Conservation (phyloP, 495 filamentous ascomycete genomes). For the Penicillium parvum region DNA sequence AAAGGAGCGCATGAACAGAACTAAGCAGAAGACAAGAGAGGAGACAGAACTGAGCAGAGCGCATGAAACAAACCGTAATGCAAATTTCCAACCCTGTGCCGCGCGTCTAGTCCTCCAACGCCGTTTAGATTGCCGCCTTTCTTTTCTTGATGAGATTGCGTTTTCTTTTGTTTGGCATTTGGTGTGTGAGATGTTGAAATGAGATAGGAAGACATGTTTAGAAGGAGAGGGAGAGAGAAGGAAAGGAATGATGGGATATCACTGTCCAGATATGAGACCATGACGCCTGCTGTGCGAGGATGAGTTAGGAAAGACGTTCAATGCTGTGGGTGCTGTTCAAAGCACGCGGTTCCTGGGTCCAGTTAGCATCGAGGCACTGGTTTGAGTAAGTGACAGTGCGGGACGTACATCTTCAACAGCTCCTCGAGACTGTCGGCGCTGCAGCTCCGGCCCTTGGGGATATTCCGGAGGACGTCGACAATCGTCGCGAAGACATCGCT, state of each 20-base stretch:
- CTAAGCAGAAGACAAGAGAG: no score
- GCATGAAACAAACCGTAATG: no score
- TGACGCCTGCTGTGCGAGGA: constrained; percentile 14
- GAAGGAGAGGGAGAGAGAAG: neutral
- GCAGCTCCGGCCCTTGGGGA: constrained; percentile 62
- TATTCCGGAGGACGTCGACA: constrained; percentile 79
- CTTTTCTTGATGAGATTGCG: no score
- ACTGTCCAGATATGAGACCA: no score
- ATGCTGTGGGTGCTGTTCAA: constrained; percentile 11
- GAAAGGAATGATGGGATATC: neutral
- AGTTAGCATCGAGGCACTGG: constrained; percentile 2
- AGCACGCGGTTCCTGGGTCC: constrained; percentile 29
- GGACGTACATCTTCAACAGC: constrained; percentile 55
- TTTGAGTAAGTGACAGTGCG: neutral
- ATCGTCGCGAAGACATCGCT: constrained; percentile 89
- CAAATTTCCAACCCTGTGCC: no score
- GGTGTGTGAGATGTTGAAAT: neutral
- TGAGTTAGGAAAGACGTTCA: neutral
- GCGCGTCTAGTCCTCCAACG: no score
- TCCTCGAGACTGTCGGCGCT: constrained; percentile 57
- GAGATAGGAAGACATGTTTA: constrained; percentile 3
- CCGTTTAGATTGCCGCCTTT: constrained; percentile 10
- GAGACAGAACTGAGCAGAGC: no score
- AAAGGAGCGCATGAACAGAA: no score
- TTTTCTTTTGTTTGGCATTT: constrained; percentile 2